Percentiles rank a stretch among this genome's conserved stretches.
These are phyloP conservation scores for Phialophora macrospora DNA, from an alignment of 2,329 filamentous ascomycete genomes.

Conservation along the genomic window DNA sequence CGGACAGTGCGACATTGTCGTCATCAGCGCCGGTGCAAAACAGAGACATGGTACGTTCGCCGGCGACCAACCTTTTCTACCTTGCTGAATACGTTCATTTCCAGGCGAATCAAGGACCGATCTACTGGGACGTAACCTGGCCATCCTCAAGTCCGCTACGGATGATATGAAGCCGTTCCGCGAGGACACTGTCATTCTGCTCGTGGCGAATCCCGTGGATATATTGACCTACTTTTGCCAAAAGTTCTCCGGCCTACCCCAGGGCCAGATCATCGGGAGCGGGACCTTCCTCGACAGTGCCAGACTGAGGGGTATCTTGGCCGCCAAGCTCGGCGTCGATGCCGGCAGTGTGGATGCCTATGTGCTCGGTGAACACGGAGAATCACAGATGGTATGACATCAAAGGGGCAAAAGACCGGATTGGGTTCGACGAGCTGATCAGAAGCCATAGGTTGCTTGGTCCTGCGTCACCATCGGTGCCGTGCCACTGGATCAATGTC, in stretches of 20 bases:
- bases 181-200: slow-evolving; percentile 54
- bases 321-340: slow-evolving; percentile 39
- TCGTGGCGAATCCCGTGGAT: slow-evolving; percentile 63
- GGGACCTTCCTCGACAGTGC: slow-evolving; percentile 61
- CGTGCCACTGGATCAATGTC: slow-evolving; percentile 46
- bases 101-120: slow-evolving; percentile 53
- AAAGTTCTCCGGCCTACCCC: slow-evolving; percentile 55
- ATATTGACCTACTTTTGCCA: slow-evolving; percentile 58
- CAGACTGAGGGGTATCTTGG: slow-evolving; percentile 45
- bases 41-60: slow-evolving; percentile 45
- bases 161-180: slow-evolving; percentile 56
- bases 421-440: slow-evolving; percentile 1
- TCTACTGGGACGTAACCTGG: slow-evolving; percentile 55
- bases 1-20: slow-evolving; percentile 59
- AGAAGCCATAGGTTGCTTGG: slow-evolving; percentile 48
- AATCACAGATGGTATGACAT: slow-evolving; percentile 51
- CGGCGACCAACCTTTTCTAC: background rate
- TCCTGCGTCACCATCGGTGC: slow-evolving; percentile 52
- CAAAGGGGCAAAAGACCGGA: background rate
- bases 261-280: slow-evolving; percentile 57
- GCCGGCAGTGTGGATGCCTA: slow-evolving; percentile 48
- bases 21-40: slow-evolving; percentile 62
- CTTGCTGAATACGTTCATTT: slow-evolving; percentile 6
- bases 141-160: slow-evolving; percentile 56
- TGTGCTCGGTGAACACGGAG: slow-evolving; percentile 57